Evolutionary conservation across 257 asterid species (phyloP).

Genomic region (Cynanchum wilfordii): DNA sequence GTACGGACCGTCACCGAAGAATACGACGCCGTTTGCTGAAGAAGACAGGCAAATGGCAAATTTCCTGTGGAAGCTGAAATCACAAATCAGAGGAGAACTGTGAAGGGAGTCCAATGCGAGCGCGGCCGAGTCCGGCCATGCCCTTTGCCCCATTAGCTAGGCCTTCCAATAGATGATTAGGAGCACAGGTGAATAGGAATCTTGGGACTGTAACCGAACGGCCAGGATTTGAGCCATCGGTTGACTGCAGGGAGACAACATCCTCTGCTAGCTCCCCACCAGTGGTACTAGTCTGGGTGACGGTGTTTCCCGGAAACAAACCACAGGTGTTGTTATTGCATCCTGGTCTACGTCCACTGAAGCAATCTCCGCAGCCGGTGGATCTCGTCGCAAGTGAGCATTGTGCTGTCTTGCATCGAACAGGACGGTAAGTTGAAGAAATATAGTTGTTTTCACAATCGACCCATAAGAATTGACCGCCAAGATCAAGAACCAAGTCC

Average conservation of each 20-base stretch:
- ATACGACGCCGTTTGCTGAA: slow-evolving; percentile 8
- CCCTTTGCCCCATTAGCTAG: slow-evolving; percentile 21
- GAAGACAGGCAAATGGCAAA: slow-evolving; percentile 37
- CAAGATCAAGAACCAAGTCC: slow-evolving; percentile 55
- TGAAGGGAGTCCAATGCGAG: slow-evolving; percentile 42
- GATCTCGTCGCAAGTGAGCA: slow-evolving; percentile 38
- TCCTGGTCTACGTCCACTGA: slow-evolving; percentile 41
- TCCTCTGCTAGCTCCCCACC: slow-evolving; percentile 55
- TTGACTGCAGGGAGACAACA: slow-evolving; percentile 35
- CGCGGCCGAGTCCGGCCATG: slow-evolving; percentile 44
- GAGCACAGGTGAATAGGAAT: slow-evolving; percentile 44
- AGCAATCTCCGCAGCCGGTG: slow-evolving; percentile 37
- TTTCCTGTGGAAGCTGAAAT: slow-evolving; percentile 46
- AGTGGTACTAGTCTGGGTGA: slow-evolving; percentile 25
- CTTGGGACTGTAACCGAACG: slow-evolving; percentile 23
- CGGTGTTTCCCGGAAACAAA: slow-evolving; percentile 35
- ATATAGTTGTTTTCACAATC: slow-evolving; percentile 53
- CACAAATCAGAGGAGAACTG: slow-evolving; percentile 42
- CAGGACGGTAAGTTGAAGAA: slow-evolving; percentile 52
- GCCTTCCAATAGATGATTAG: slow-evolving; percentile 33
- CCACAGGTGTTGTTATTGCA: slow-evolving; percentile 56
- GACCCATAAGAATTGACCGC: slow-evolving; percentile 60
- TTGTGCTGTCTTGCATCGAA: slow-evolving; percentile 47
- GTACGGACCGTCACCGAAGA: slow-evolving; percentile 18
- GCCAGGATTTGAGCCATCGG: slow-evolving; percentile 48